phyloP scores from a whole-genome alignment of 352 stramenopile genomes.

The Nothophytophthora sp. region DNA sequence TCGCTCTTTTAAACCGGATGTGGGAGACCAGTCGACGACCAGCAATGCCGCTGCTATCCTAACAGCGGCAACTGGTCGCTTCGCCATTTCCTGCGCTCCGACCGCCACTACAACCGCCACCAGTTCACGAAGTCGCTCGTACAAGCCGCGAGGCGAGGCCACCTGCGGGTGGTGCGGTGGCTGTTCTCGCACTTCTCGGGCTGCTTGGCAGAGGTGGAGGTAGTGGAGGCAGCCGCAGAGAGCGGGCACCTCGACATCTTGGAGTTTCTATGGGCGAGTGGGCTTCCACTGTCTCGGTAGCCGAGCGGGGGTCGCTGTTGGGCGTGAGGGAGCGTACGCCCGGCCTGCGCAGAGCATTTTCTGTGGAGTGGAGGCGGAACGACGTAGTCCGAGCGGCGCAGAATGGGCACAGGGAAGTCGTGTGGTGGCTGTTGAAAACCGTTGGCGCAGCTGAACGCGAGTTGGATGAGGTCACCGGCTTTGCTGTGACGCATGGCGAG shows the following conservation, averaged over 20 bases:
- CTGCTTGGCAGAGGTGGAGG: conserved; percentile 11
- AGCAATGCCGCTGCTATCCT: too few relatives aligned
- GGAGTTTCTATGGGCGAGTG: conserved; percentile 18
- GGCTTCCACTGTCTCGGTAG: too few relatives aligned
- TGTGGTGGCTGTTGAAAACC: conserved; percentile 22
- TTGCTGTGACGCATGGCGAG: conserved; percentile 14
- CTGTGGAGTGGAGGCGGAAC: conserved; percentile 21
- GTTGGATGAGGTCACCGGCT: conserved; percentile 24
- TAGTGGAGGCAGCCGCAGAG: conserved; percentile 23
- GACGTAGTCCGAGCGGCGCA: conserved; percentile 28
- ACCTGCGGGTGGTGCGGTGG: conserved; percentile 21
- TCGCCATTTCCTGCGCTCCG: conserved; percentile 12
- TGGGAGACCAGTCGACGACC: conserved; percentile 10
- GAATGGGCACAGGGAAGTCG: conserved; percentile 15
- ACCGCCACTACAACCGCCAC: conserved; percentile 15
- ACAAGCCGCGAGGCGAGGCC: conserved; percentile 10
- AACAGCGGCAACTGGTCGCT: conserved; percentile 15
- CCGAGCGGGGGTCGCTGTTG: too few relatives aligned
- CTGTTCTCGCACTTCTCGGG: conserved; percentile 24
- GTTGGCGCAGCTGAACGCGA: conserved; percentile 22
- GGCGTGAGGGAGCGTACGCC: too few relatives aligned
- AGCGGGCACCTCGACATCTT: conserved; percentile 8
- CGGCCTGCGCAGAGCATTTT: neutral
- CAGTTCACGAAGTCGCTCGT: conserved; percentile 25
- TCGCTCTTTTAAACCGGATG: conserved; percentile 15